Conservation (phyloP, 2,329 filamentous ascomycete species). For the Clonostachys solani region DNA sequence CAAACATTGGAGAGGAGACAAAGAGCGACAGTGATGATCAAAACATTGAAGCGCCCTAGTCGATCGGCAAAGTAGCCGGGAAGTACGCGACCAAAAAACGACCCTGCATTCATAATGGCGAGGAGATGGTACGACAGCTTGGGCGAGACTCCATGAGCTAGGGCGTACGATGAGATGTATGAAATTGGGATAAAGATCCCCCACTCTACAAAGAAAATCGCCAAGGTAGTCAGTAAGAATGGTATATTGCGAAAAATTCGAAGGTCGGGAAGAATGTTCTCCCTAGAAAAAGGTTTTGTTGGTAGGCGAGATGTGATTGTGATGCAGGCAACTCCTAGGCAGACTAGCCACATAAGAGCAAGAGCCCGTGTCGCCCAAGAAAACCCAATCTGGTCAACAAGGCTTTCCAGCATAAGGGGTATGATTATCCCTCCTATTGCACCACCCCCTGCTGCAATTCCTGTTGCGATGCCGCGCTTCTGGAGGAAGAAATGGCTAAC, state of each 20-base stretch:
- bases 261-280: no score
- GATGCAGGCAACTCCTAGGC: not conserved
- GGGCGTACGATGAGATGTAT: slow-evolving; percentile 57
- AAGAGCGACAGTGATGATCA: slow-evolving; percentile 14
- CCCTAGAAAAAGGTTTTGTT: no score
- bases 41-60: slow-evolving; percentile 48
- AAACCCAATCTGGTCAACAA: slow-evolving; percentile 1
- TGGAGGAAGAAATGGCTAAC: slow-evolving; percentile 50
- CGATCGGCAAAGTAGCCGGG: slow-evolving; percentile 57
- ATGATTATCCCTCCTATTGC: slow-evolving; percentile 42
- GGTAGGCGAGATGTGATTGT: not conserved
- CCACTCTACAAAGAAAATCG: no score
- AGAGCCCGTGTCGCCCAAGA: not conserved
- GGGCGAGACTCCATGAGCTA: slow-evolving; percentile 44
- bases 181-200: slow-evolving; percentile 53
- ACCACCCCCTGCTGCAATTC: slow-evolving; percentile 46
- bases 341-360: not conserved
- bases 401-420: slow-evolving; percentile 3
- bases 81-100: slow-evolving; percentile 51
- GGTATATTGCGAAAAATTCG: no score
- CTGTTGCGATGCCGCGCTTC: slow-evolving; percentile 51
- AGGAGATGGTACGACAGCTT: slow-evolving; percentile 62
- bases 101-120: slow-evolving; percentile 62
- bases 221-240: no score
- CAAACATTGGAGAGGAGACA: slow-evolving; percentile 1